Base-by-base conservation (phyloP, 176 grass and related monocot genomes). In the Oryza nivara region DNA sequence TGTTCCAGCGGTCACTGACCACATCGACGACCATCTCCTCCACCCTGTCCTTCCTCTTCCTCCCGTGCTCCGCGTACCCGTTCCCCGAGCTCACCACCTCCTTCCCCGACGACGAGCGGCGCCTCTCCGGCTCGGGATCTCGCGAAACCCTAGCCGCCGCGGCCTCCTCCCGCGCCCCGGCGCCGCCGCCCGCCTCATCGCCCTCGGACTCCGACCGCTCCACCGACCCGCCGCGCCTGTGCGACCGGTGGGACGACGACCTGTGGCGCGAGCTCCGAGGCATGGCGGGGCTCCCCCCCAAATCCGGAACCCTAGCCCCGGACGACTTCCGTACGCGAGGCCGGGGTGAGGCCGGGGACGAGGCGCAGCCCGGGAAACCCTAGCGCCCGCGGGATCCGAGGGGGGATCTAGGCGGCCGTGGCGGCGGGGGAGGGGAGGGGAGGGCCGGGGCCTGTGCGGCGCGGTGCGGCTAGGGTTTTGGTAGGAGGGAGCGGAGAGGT, bases 201-300 rank as follows among this genome's bases (percentile, higher is more conserved):
- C 91, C 90, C 54, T 96, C 93, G 13, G 97, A 99, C 25, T 90
- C 93, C 11, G 97, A 96, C 75, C 84, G 90, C 56, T 99, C 96
- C 51, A 67, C 85, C 52, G 90, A 93, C 11, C 78, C 85, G 44
- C 87, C 90, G 32, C 89, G 88, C 97, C 88, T 91, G 81, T 92
- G 93, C 40, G 97, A 96, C 7, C 94, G 88, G 82, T 99, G 97
- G 25, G 97, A 99, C 78, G 97, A 99, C 78, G 97, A 99, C 78
- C 88, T 86, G 84, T 99, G 93, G 61, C 97, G 93, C 73, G 97
- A 96, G 48, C 79, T 92, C 79, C 97, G 91, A 51, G 93, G 90
- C 97, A 99, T 99, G 71, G 85, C 75, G 40, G 12, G 14, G 23
- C 73, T 47, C 16, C 60, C 16, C 60, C 16, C 58, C 58, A 10